phyloP scores from a whole-genome alignment of 2,329 filamentous ascomycete species.

The Boeremia exigua region DNA sequence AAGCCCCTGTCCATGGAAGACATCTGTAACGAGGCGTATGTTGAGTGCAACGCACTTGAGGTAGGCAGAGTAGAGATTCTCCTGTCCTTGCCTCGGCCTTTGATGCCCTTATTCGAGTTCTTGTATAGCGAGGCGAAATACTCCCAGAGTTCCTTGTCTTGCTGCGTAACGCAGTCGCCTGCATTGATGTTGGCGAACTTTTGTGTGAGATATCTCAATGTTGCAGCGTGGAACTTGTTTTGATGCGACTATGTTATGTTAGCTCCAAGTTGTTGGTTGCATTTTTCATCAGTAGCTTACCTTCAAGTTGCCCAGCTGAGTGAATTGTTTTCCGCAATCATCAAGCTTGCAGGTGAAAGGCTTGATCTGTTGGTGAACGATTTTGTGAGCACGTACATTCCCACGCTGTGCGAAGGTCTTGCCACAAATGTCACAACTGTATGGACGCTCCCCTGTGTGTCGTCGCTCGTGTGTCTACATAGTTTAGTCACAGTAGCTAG shows the following conservation, averaged over 20 bases:
- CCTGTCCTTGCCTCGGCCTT: slow-evolving; percentile 87
- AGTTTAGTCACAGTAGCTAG: slow-evolving; percentile 15
- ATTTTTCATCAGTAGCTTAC: slow-evolving; percentile 52
- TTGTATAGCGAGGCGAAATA: slow-evolving; percentile 92
- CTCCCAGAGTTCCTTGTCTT: slow-evolving; percentile 79
- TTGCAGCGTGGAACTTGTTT: slow-evolving; percentile 88
- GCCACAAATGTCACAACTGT: slow-evolving; percentile 77
- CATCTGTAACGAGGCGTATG: slow-evolving; percentile 31
- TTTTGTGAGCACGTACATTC: slow-evolving; percentile 83
- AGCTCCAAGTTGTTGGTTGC: slow-evolving; percentile 7
- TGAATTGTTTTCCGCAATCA: slow-evolving; percentile 85
- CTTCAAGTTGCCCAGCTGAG: slow-evolving; percentile 91
- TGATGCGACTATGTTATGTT: slow-evolving; percentile 72
- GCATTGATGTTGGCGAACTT: slow-evolving; percentile 72
- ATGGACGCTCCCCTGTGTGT: slow-evolving; percentile 87
- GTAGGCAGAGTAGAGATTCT: slow-evolving; percentile 59
- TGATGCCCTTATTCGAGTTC: slow-evolving; percentile 98
- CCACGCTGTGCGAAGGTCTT: slow-evolving; percentile 86
- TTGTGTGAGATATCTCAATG: slow-evolving; percentile 70
- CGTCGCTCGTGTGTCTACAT: slow-evolving; percentile 80
- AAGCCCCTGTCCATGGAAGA: slow-evolving; percentile 31
- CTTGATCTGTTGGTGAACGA: slow-evolving; percentile 78
- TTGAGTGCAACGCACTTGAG: slow-evolving; percentile 35
- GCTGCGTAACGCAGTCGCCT: slow-evolving; percentile 66
- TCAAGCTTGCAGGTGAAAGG: slow-evolving; percentile 83